phyloP scores from a whole-genome alignment of 371 early-diverging fungal genomes.

The Syncephalis plumigaleata region DNA sequence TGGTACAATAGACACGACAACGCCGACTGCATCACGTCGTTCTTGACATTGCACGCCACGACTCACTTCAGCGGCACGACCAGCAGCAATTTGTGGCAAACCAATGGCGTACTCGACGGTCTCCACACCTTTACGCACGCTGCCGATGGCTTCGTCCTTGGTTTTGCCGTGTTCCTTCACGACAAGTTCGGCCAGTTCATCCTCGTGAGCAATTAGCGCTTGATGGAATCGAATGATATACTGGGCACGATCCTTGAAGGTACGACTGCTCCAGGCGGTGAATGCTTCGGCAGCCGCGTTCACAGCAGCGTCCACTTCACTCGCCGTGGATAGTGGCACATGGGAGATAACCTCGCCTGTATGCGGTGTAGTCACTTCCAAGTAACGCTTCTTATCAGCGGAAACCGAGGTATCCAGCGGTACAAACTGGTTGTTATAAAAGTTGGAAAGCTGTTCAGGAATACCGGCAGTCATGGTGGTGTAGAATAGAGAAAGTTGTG shows the following conservation, averaged over 20 bases:
- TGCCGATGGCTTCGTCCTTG: conserved; percentile 26
- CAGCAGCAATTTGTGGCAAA: conserved; percentile 31
- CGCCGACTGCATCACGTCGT: conserved; percentile 35
- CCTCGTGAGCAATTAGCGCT: conserved; percentile 21
- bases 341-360: conserved; percentile 34
- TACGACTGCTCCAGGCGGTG: conserved; percentile 23
- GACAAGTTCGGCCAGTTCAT: conserved; percentile 44
- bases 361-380: conserved; percentile 31
- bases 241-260: conserved; percentile 37
- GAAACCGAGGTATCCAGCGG: no score
- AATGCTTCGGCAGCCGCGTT: conserved; percentile 24
- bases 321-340: conserved; percentile 29
- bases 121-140: conserved; percentile 31
- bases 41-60: conserved; percentile 43
- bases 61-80: conserved; percentile 29
- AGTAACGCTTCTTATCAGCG: no score
- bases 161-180: conserved; percentile 53
- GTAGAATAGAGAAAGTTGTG: no score
- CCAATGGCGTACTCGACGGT: conserved; percentile 44
- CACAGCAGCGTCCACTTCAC: conserved; percentile 38
- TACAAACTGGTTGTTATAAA: no score
- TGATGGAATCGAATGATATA: conserved; percentile 34
- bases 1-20: conserved; percentile 51
- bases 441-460: no score
- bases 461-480: no score